Base-by-base conservation (phyloP, 306 rosid species). In the Vigna unguiculata region DNA sequence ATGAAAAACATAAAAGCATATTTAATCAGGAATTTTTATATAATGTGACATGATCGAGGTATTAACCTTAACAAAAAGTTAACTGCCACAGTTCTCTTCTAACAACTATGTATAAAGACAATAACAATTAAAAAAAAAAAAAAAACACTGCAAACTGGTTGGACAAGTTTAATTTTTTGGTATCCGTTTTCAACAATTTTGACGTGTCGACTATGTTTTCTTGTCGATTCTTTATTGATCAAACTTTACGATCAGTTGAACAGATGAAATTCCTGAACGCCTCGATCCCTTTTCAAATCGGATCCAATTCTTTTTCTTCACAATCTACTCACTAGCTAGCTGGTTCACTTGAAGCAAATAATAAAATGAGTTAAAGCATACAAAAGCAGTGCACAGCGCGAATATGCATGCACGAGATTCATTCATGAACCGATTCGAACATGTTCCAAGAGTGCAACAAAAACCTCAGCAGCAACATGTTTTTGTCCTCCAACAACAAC, bases 361-460 rank as follows among this genome's bases (percentile, higher is more conserved):
- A 4, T 20, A 20, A 4, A 57, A 57, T 3, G 9, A 19, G 5
- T 16, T 60, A 60, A 60, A 32, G 45, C 7, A 40, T 30, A 16
- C 21, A 57, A 60, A 57, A 72, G 78, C 20, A 61, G 32, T 5
- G 76, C 64, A n/a, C n/a, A 34, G 32, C 60, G 41, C 62, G 71
- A 45, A 61, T 17, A 46, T 60, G 11, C 40, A 53, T 21, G 62
- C 9, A 32, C 7, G 36, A 12, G 15, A 43, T 43, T 43, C 48
- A 43, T 38, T 28, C 32, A 28, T 28, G 0, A 28, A 28, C 4
- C 5, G 7, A 58, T 43, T 58, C 59, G 6, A 59, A 46, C 58
- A 17, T 43, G 45, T 57, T 57, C n/a, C 32, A 22, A 21, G 7
- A 10, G 16, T 54, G 13, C 7, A 21, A 54, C 2, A 15, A 21